phyloP scores from a whole-genome alignment of 345 rosid genomes.

The Leavenworthia alabamica region DNA sequence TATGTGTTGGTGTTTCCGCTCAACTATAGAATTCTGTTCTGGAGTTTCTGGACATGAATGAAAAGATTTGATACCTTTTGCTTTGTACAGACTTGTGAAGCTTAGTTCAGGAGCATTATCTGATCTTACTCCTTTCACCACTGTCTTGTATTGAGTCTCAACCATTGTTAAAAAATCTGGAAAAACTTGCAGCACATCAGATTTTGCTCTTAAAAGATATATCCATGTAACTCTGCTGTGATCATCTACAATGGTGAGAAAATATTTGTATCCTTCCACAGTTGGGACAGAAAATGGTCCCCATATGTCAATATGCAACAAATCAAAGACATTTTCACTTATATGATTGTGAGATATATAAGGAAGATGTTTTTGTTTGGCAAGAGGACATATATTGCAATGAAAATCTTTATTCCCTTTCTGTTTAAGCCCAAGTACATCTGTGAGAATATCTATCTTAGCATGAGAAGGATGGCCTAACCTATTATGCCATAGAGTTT shows the following conservation, averaged over 20 bases:
- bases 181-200: background rate
- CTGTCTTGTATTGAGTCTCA: background rate
- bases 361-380: too few relatives aligned
- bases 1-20: background rate
- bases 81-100: fast-evolving
- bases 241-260: too few relatives aligned
- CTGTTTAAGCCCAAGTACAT: background rate
- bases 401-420: background rate
- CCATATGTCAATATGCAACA: background rate
- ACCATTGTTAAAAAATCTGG: background rate
- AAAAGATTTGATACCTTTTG: background rate
- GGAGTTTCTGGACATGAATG: background rate
- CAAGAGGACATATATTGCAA: background rate
- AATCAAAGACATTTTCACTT: background rate
- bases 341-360: too few relatives aligned
- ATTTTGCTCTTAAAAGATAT: too few relatives aligned
- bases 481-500: background rate
- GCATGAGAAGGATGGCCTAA: background rate
- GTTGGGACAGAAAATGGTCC: background rate
- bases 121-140: background rate
- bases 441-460: background rate
- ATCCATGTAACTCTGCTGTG: too few relatives aligned
- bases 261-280: background rate
- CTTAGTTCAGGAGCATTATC: background rate
- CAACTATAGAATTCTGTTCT: background rate